A percentile compares a stretch with the other conserved stretches of the same genome.
These are phyloP conservation scores for Ceratobasidium sp. DNA, from an alignment of 1,284 basidiomycete species.

Conservation along the genomic window DNA sequence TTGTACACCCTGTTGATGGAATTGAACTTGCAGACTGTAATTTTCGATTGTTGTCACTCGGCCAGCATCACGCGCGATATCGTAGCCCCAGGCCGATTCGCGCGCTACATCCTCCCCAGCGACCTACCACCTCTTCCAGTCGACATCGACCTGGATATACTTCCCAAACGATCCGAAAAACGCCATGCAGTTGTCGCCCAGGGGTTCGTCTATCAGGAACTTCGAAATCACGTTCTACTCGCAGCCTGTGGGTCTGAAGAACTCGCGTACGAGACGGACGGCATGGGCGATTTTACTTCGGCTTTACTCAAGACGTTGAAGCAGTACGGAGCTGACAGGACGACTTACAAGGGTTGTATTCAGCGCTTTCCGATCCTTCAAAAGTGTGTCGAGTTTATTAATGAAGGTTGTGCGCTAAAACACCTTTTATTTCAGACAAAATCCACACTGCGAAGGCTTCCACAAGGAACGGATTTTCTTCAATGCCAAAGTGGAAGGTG, in stretches of 20 bases:
- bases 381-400: background rate
- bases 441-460: slow-evolving; percentile 23
- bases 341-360: slow-evolving; percentile 31
- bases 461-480: slow-evolving; percentile 22
- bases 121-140: background rate
- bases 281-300: slow-evolving; percentile 13
- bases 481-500: slow-evolving; percentile 22
- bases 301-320: slow-evolving; percentile 9
- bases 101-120: background rate
- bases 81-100: background rate
- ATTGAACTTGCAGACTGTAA: slow-evolving; percentile 7
- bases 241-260: slow-evolving; percentile 20
- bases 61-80: background rate
- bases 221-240: slow-evolving; percentile 24
- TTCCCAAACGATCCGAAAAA: background rate
- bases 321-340: slow-evolving; percentile 7
- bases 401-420: background rate
- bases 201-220: slow-evolving; percentile 1
- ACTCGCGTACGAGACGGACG: slow-evolving; percentile 29
- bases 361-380: slow-evolving; percentile 10
- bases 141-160: slow-evolving; percentile 13
- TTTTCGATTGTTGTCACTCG: slow-evolving; percentile 31
- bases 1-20: background rate
- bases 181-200: background rate
- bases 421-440: background rate